Evolutionary conservation across 768 basidiomycete species (phyloP).

Genomic region (Boletus bicolor): DNA sequence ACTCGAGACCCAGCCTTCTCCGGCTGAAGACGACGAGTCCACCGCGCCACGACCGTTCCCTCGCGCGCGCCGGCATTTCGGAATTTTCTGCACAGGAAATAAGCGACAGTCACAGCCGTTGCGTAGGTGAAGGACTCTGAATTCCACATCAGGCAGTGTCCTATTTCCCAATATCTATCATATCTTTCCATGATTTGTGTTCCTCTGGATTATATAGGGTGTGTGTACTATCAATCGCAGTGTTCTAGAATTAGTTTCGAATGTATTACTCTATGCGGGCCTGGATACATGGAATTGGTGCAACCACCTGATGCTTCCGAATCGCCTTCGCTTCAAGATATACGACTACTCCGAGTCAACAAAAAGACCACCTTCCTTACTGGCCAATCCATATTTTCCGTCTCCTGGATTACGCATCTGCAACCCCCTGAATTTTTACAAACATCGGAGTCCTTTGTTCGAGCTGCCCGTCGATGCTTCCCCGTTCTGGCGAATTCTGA

Average conservation of each 20-base stretch:
- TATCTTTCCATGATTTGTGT: constrained; percentile 8
- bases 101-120: constrained; percentile 13
- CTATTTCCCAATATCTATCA: neutral
- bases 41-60: constrained; percentile 9
- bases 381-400: neutral
- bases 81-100: constrained; percentile 39
- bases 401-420: constrained; percentile 14
- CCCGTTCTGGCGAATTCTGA: constrained; percentile 44
- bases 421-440: no score
- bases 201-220: neutral
- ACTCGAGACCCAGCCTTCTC: constrained; percentile 1
- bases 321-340: neutral
- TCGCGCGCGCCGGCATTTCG: constrained; percentile 28
- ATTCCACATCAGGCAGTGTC: neutral
- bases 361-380: constrained; percentile 26
- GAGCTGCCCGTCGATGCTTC: constrained; percentile 35
- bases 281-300: neutral
- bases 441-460: constrained; percentile 21
- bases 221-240: constrained; percentile 14
- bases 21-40: constrained; percentile 7
- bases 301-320: neutral
- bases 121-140: constrained; percentile 4
- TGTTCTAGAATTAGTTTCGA: neutral
- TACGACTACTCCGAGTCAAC: constrained; percentile 14
- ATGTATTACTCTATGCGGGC: constrained; percentile 1